A percentile compares a stretch with the other conserved stretches of the same genome.
Conservation (phyloP, 371 early-diverging fungal species). For the Umbelopsis sp. region DNA sequence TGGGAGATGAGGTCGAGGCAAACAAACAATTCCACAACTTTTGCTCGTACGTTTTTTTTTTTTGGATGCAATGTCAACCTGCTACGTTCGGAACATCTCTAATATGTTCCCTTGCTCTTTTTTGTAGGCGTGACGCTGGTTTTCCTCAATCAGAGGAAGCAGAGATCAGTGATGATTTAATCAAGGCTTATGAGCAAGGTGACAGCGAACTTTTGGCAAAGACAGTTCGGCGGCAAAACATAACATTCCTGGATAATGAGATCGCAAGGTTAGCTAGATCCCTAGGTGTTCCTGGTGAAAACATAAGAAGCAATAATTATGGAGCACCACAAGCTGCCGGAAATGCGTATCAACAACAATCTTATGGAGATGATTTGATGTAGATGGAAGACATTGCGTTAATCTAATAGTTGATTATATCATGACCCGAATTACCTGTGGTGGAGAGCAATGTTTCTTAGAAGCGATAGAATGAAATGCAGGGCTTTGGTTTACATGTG, state of each 20-base stretch:
- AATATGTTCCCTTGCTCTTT: not conserved
- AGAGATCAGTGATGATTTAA: constrained; percentile 61
- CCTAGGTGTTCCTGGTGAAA: constrained; percentile 57
- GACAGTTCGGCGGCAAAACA: constrained; percentile 57
- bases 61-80: not conserved
- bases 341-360: not conserved
- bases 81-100: not conserved
- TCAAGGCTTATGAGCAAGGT: constrained; percentile 76
- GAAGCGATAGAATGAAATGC: too few species aligned
- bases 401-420: too few species aligned
- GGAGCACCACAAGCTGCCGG: not conserved
- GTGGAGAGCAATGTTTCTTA: too few species aligned
- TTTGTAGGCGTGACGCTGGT: constrained; percentile 45
- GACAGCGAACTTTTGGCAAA: constrained; percentile 70
- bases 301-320: constrained; percentile 28
- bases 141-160: constrained; percentile 80
- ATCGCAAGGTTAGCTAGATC: constrained; percentile 63
- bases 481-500: too few species aligned
- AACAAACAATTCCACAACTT: constrained; percentile 70
- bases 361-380: constrained; percentile 9
- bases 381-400: not conserved
- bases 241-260: constrained; percentile 79
- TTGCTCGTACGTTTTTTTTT: constrained; percentile 52
- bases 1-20: constrained; percentile 85
- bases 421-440: too few species aligned